These are phyloP conservation scores for Thymus quinquecostatus DNA, from an alignment of 257 asterid species.

Conservation along the genomic window DNA sequence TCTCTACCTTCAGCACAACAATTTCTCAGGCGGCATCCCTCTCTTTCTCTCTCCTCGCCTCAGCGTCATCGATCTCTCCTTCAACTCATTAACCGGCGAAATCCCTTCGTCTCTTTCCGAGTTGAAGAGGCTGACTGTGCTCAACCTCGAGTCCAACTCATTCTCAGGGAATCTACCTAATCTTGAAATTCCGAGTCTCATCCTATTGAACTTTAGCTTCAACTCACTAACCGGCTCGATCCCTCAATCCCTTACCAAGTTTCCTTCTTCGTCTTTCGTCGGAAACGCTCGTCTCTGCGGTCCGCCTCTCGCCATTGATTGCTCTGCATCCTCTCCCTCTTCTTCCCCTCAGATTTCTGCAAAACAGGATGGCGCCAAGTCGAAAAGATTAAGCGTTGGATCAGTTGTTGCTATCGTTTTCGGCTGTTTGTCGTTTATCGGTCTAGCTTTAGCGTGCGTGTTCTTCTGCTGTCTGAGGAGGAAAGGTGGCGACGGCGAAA, in stretches of 20 bases:
- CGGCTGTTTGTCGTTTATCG: constrained; percentile 48
- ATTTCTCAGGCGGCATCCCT: constrained; percentile 76
- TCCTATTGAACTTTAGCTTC: constrained; percentile 61
- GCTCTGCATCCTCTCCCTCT: constrained; percentile 13
- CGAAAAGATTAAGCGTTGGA: constrained; percentile 46
- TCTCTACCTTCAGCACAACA: constrained; percentile 70
- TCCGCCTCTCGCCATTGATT: constrained; percentile 45
- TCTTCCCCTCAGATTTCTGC: neutral
- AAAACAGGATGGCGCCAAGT: neutral
- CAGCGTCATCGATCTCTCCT: constrained; percentile 66
- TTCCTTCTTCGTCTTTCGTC: constrained; percentile 61
- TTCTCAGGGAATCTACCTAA: constrained; percentile 64
- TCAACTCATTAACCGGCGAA: constrained; percentile 67
- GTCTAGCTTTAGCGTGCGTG: constrained; percentile 34
- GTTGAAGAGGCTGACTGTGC: constrained; percentile 52
- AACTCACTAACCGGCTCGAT: constrained; percentile 67
- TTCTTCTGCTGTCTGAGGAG: constrained; percentile 62
- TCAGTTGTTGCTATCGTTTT: constrained; percentile 52
- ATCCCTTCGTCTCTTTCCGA: constrained; percentile 48
- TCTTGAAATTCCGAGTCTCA: constrained; percentile 56
- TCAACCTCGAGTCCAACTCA: constrained; percentile 66
- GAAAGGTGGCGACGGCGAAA: constrained; percentile 30
- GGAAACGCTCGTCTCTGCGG: constrained; percentile 81
- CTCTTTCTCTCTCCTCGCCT: constrained; percentile 52
- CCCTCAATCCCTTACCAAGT: constrained; percentile 64